Conservation (phyloP, 1,284 basidiomycete species). For the Marasmius fiardii region DNA sequence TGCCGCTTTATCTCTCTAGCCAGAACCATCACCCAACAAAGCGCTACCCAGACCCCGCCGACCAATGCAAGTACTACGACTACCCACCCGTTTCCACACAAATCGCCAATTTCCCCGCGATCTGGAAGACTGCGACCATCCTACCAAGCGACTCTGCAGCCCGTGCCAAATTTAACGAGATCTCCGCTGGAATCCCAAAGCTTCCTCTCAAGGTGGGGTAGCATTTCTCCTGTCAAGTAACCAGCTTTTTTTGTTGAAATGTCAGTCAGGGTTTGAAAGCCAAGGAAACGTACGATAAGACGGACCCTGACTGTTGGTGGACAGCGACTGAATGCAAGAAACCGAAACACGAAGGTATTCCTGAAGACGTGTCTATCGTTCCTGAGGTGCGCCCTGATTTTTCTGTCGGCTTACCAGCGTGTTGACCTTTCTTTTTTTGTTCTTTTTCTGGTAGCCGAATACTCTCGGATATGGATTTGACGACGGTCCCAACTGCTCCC, state of each 20-base stretch:
- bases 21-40: neutral
- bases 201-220: neutral
- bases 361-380: constrained; percentile 54
- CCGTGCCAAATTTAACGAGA: neutral
- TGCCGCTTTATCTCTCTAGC: neutral
- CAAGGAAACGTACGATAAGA: constrained; percentile 13
- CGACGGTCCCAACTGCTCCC: constrained; percentile 74
- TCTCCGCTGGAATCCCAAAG: neutral
- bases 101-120: neutral
- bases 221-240: neutral
- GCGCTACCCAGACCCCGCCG: neutral
- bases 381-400: constrained; percentile 43
- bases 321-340: constrained; percentile 56
- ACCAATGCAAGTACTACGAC: neutral
- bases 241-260: no score
- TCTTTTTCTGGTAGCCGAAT: constrained; percentile 35
- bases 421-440: neutral
- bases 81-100: neutral
- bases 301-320: constrained; percentile 53
- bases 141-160: neutral
- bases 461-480: constrained; percentile 66
- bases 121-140: neutral
- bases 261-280: neutral
- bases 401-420: neutral
- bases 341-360: constrained; percentile 41